phyloP scores from a whole-genome alignment of 2,329 filamentous ascomycete genomes.

The Helicocarpus griseus region DNA sequence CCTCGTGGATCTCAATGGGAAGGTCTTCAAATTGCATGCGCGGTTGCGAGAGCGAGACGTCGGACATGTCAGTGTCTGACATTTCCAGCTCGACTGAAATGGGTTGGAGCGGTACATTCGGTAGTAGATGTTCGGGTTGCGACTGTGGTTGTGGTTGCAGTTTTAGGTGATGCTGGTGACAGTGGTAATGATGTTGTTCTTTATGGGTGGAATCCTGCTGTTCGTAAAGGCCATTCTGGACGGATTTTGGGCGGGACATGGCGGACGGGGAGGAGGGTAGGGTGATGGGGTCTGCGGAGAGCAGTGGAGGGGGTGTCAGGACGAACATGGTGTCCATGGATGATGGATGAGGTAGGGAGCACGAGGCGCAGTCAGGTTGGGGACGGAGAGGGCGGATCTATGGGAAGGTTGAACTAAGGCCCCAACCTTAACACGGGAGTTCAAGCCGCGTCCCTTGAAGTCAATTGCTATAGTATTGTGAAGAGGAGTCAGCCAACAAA shows the following conservation, averaged over 20 bases:
- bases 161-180: background rate
- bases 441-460: background rate
- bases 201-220: background rate
- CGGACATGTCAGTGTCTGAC: background rate
- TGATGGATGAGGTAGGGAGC: background rate
- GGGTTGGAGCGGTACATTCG: background rate
- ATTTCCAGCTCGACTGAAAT: background rate
- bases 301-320: background rate
- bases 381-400: no score
- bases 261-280: background rate
- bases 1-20: slow-evolving; percentile 62
- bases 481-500: background rate
- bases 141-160: background rate
- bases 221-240: background rate
- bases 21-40: slow-evolving; percentile 32
- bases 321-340: background rate
- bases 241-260: background rate
- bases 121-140: background rate
- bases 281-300: background rate
- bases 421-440: no score
- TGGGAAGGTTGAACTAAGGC: no score
- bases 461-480: background rate
- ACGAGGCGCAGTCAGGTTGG: no score
- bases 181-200: background rate
- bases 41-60: background rate